Conservation (phyloP, 1,284 basidiomycete genomes). For the Inonotus hispidus region DNA sequence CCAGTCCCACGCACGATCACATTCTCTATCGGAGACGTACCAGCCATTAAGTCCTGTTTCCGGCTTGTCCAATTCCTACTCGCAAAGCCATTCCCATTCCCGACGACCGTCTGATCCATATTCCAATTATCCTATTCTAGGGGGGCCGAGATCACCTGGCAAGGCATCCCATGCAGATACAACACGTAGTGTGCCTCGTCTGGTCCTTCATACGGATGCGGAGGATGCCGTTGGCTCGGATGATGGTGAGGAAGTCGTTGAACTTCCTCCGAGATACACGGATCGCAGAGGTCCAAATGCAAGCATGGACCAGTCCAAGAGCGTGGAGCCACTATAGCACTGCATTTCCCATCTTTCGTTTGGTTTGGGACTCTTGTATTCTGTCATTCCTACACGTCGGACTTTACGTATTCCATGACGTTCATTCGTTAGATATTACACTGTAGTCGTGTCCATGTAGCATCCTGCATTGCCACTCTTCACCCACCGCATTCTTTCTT, state of each 20-base stretch:
- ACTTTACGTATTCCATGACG: not conserved
- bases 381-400: not conserved
- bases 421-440: not conserved
- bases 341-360: not conserved
- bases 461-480: not conserved
- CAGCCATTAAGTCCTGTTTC: constrained; percentile 3
- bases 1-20: not conserved
- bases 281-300: constrained; percentile 37
- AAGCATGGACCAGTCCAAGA: not conserved
- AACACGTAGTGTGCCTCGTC: constrained; percentile 41
- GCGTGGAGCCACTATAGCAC: not conserved
- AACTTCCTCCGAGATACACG: constrained; percentile 71
- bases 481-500: not conserved
- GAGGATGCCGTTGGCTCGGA: constrained; percentile 45
- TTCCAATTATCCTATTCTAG: not conserved
- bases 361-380: not conserved
- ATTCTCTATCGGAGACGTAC: constrained; percentile 4
- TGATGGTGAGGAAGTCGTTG: constrained; percentile 54
- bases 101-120: constrained; percentile 1
- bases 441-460: not conserved
- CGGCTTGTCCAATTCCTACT: not conserved
- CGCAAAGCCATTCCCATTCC: constrained; percentile 3
- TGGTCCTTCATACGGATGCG: constrained; percentile 67
- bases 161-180: constrained; percentile 43
- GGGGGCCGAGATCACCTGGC: not conserved